A percentile compares a stretch with the other conserved stretches of the same genome.
phyloP scores from a whole-genome alignment of 2,329 filamentous ascomycete species.

The Seiridium cupressi region DNA sequence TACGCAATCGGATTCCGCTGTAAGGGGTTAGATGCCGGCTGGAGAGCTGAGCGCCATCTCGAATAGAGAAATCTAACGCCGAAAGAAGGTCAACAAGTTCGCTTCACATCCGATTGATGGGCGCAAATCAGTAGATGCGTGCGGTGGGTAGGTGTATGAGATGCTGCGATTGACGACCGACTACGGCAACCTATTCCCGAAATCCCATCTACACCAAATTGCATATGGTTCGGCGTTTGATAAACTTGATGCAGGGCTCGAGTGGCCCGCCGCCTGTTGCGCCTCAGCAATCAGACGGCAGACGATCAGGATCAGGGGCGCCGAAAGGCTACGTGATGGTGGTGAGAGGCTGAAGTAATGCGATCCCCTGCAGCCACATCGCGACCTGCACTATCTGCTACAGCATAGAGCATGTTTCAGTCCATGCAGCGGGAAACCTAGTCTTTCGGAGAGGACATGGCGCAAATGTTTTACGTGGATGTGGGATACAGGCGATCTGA shows the following conservation, averaged over 20 bases:
- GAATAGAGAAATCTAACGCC: background rate
- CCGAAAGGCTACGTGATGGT: too few species aligned
- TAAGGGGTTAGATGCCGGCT: background rate
- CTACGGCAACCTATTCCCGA: background rate
- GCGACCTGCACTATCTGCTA: too few species aligned
- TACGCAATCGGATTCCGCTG: background rate
- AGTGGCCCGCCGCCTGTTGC: too few species aligned
- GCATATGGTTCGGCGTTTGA: conserved; percentile 1
- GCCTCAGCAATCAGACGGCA: background rate
- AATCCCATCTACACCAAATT: background rate
- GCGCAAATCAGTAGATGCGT: background rate
- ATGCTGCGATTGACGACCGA: background rate
- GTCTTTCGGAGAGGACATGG: too few species aligned
- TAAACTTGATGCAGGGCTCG: background rate
- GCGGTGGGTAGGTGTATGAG: background rate
- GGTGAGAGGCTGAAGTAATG: too few species aligned
- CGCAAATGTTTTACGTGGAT: too few species aligned
- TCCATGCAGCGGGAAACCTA: too few species aligned
- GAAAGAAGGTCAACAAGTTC: background rate
- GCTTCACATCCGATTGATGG: background rate
- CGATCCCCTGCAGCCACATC: too few species aligned
- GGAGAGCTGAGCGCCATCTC: background rate
- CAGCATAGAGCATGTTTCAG: too few species aligned
- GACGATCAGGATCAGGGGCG: background rate
- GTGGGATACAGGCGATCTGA: too few species aligned